A percentile compares a stretch with the other conserved stretches of the same genome.
These are phyloP conservation scores for Pseudonitzschia pungens DNA, from an alignment of 108 stramenopile genomes.

Conservation along the genomic window DNA sequence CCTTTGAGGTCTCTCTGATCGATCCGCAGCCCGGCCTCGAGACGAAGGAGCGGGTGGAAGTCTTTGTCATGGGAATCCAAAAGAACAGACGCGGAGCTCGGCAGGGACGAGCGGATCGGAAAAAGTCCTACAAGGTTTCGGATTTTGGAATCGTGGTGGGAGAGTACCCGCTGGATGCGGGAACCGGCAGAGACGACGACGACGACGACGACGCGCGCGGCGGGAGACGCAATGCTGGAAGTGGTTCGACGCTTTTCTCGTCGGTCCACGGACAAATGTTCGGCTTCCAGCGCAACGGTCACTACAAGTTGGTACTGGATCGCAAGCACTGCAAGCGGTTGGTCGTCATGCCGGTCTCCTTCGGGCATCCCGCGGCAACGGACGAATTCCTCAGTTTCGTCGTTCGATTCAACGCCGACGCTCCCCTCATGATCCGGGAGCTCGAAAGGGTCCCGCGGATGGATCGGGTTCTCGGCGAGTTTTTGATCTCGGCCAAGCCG, in stretches of 20 bases:
- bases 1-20: conserved; percentile 59
- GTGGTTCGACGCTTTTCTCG: conserved; percentile 1
- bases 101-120: conserved; percentile 63
- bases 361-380: conserved; percentile 71
- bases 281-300: conserved; percentile 58
- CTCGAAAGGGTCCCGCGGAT: conserved; percentile 50
- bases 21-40: conserved; percentile 40
- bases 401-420: conserved; percentile 62
- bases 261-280: conserved; percentile 58
- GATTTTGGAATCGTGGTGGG: conserved; percentile 67
- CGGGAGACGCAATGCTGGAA: neutral
- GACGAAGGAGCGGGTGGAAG: conserved; percentile 47
- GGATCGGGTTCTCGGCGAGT: conserved; percentile 46
- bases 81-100: conserved; percentile 62
- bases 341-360: conserved; percentile 72
- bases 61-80: conserved; percentile 74
- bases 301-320: conserved; percentile 50
- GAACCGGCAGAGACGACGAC: neutral
- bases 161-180: conserved; percentile 15
- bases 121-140: conserved; percentile 65
- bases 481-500: conserved; percentile 34
- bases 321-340: conserved; percentile 39
- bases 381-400: conserved; percentile 65
- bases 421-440: conserved; percentile 63
- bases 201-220: neutral